A percentile compares a stretch with the other conserved stretches of the same genome.
phyloP scores from a whole-genome alignment of 495 filamentous ascomycete genomes.

The Lepraria neglecta region DNA sequence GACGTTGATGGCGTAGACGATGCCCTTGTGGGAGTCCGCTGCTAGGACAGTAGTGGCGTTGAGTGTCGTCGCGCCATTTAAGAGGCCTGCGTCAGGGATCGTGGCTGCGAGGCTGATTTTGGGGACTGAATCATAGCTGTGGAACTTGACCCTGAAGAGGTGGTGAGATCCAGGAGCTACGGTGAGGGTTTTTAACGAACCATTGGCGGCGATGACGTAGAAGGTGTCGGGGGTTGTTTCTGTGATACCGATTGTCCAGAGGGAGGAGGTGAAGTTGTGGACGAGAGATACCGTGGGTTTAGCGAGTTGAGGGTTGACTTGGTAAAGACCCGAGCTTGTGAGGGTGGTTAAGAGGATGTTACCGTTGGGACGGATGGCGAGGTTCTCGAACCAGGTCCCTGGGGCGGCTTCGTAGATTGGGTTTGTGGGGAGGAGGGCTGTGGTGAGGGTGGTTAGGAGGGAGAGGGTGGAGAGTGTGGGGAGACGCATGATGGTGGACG shows the following conservation, averaged over 20 bases:
- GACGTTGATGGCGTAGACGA: slow-evolving; percentile 33
- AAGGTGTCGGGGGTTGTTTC: slow-evolving; percentile 37
- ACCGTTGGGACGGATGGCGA: slow-evolving; percentile 34
- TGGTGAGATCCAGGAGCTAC: neutral
- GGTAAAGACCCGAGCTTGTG: slow-evolving; percentile 38
- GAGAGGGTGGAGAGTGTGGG: neutral
- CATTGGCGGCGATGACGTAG: slow-evolving; percentile 36
- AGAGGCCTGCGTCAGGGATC: neutral
- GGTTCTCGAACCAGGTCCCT: slow-evolving; percentile 40
- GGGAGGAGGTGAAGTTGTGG: slow-evolving; percentile 33
- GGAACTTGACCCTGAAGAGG: neutral
- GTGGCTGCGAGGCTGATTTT: slow-evolving; percentile 1
- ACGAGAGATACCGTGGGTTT: slow-evolving; percentile 30
- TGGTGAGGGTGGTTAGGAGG: neutral
- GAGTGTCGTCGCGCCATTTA: slow-evolving; percentile 17
- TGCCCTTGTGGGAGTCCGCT: slow-evolving; percentile 26
- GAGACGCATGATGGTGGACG: neutral
- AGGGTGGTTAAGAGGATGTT: slow-evolving; percentile 36
- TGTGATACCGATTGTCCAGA: slow-evolving; percentile 39
- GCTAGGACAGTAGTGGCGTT: neutral
- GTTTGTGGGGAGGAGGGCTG: neutral
- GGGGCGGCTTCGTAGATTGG: slow-evolving; percentile 32
- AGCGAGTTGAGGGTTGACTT: slow-evolving; percentile 32
- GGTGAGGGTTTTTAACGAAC: neutral
- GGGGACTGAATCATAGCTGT: neutral